Conservation (phyloP, 1,139 yeast species). For the Wickerhamomyces sp. region DNA sequence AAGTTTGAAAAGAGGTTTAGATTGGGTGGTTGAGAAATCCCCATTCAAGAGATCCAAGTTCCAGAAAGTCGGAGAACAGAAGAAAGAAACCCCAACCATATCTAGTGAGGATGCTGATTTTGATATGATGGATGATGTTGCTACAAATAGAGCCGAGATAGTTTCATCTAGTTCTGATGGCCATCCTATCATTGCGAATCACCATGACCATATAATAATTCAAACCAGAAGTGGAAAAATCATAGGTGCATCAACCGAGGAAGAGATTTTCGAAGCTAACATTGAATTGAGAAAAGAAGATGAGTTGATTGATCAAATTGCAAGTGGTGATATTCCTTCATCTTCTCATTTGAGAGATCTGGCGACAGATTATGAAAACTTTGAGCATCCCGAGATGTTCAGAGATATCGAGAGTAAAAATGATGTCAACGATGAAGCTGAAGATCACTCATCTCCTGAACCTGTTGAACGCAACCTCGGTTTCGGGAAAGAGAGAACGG, state of each 20-base stretch:
- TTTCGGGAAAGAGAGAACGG: too few species aligned
- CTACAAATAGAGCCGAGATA: neutral
- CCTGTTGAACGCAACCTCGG: too few species aligned
- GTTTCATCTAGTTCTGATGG: neutral
- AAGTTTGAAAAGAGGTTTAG: constrained; percentile 7
- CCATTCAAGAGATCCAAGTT: constrained; percentile 3
- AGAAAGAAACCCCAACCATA: too few species aligned
- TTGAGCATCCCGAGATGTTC: constrained; percentile 7
- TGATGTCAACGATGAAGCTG: neutral
- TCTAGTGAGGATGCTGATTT: neutral
- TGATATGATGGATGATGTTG: neutral
- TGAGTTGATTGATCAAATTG: constrained; percentile 11
- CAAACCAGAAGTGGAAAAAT: constrained; percentile 26
- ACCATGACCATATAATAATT: constrained; percentile 20
- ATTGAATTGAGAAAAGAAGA: constrained; percentile 12
- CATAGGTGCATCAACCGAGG: constrained; percentile 23
- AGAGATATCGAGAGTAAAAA: too few species aligned
- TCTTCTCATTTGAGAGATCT: constrained; percentile 9
- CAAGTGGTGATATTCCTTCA: constrained; percentile 8
- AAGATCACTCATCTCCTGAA: neutral
- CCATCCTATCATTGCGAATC: neutral
- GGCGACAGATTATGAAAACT: constrained; percentile 11
- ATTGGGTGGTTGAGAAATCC: constrained; percentile 3
- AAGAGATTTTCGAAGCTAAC: constrained; percentile 16
- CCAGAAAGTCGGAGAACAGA: neutral